Evolutionary conservation across 1,284 basidiomycete species (phyloP).

Genomic region (Ganoderma boninense): DNA sequence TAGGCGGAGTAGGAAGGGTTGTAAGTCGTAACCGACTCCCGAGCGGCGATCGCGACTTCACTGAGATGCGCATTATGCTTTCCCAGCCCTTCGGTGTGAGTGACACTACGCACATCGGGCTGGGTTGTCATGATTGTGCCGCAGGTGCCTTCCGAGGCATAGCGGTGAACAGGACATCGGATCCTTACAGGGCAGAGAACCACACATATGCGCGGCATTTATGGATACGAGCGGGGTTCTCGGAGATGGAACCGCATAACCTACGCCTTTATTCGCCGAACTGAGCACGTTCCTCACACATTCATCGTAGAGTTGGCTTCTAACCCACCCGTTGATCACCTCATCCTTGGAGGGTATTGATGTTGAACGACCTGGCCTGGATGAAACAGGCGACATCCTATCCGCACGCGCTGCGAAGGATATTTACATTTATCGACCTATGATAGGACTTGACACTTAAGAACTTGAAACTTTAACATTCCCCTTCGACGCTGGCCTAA

Average conservation of each 20-base stretch:
- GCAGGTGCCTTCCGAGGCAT: not conserved
- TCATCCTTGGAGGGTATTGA: not conserved
- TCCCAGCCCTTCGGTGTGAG: not conserved
- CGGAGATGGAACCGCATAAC: not conserved
- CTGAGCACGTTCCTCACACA: not conserved
- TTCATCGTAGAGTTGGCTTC: not conserved
- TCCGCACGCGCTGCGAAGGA: not conserved
- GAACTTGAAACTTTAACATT: not conserved
- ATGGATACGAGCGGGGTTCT: slow-evolving; percentile 1
- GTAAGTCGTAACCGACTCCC: not conserved
- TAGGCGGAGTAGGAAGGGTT: not conserved
- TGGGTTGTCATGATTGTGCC: slow-evolving; percentile 3
- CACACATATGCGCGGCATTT: not conserved
- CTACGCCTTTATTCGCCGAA: slow-evolving; percentile 1
- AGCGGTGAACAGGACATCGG: not conserved
- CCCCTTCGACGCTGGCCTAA: not conserved
- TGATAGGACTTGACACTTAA: not conserved
- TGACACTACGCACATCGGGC: not conserved
- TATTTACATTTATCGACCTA: not conserved
- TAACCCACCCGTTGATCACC: not conserved
- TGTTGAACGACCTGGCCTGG: not conserved
- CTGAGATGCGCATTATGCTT: not conserved
- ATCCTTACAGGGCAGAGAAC: not conserved
- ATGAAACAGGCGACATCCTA: not conserved
- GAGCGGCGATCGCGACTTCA: not conserved